Percentiles rank a stretch among this genome's conserved stretches.
Conservation (phyloP, 2,329 filamentous ascomycete genomes). For the Trichophaea hybrida region DNA sequence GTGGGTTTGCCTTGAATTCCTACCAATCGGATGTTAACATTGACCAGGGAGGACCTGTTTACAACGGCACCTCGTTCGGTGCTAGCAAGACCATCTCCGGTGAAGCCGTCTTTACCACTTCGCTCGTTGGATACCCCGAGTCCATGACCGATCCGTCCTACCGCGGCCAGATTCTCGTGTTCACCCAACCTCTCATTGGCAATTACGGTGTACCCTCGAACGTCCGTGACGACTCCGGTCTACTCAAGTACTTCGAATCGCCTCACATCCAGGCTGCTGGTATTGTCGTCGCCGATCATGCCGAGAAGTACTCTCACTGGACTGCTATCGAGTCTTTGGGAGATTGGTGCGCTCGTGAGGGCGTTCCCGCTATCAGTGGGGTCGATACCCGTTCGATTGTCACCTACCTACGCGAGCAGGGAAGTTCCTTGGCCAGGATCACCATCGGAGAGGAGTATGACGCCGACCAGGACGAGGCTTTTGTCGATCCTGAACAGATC, state of each 20-base stretch:
- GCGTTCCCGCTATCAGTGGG: constrained; percentile 87
- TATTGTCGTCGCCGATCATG: constrained; percentile 89
- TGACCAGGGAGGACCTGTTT: constrained; percentile 73
- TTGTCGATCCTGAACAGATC: constrained; percentile 86
- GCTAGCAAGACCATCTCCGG: constrained; percentile 94
- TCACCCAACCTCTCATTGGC: constrained; percentile 93
- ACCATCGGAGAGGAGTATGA: constrained; percentile 96
- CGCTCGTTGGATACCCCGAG: constrained; percentile 93
- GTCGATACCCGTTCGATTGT: constrained; percentile 96
- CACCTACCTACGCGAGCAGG: constrained; percentile 87
- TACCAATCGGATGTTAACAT: constrained; percentile 5
- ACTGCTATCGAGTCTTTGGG: constrained; percentile 88
- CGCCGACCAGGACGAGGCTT: constrained; percentile 93
- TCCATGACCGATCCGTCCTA: constrained; percentile 81
- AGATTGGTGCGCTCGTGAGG: constrained; percentile 91
- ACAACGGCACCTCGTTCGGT: constrained; percentile 91
- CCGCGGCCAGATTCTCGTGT: constrained; percentile 90
- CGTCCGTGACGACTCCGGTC: constrained; percentile 70
- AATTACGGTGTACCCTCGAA: constrained; percentile 94
- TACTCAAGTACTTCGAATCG: constrained; percentile 96
- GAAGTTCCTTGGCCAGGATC: constrained; percentile 88
- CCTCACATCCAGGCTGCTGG: constrained; percentile 93
- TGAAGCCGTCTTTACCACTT: constrained; percentile 97
- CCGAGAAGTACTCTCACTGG: constrained; percentile 93
- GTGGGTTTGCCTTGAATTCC: constrained; percentile 36